Evolutionary conservation across 2,329 filamentous ascomycete genomes (phyloP).

Genomic region (Arthrinium phaeospermum): DNA sequence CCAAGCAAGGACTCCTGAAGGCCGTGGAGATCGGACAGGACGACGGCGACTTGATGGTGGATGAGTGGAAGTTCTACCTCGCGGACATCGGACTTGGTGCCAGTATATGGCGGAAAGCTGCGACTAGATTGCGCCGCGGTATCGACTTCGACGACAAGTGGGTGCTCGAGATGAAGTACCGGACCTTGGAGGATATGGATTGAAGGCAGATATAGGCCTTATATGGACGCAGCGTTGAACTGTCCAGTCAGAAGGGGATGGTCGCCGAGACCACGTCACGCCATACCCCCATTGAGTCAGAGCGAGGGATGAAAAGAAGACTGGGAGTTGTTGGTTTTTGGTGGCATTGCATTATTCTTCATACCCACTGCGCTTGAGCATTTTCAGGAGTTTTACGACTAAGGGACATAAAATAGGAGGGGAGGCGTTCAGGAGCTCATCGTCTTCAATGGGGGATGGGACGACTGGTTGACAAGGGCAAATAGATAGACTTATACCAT

Average conservation of each 20-base stretch:
- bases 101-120: slow-evolving; percentile 83
- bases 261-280: background rate
- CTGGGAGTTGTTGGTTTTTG: slow-evolving; percentile 1
- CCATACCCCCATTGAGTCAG: background rate
- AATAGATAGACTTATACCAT: slow-evolving; percentile 2
- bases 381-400: slow-evolving; percentile 4
- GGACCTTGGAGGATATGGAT: slow-evolving; percentile 24
- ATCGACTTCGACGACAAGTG: slow-evolving; percentile 89
- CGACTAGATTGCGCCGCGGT: slow-evolving; percentile 79
- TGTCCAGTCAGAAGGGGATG: background rate
- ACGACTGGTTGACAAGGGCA: background rate
- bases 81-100: slow-evolving; percentile 87
- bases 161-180: slow-evolving; percentile 74
- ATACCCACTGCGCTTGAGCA: slow-evolving; percentile 16
- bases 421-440: background rate
- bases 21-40: slow-evolving; percentile 69
- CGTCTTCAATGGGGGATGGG: background rate
- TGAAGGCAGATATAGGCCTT: background rate
- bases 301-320: background rate
- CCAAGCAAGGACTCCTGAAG: slow-evolving; percentile 82
- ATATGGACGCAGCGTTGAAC: background rate
- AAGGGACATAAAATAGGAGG: background rate
- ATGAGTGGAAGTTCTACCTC: slow-evolving; percentile 80
- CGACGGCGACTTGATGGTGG: slow-evolving; percentile 53
- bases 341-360: slow-evolving; percentile 11